Evolutionary conservation across 345 rosid species (phyloP).

Genomic region (Syzygium oleosum): DNA sequence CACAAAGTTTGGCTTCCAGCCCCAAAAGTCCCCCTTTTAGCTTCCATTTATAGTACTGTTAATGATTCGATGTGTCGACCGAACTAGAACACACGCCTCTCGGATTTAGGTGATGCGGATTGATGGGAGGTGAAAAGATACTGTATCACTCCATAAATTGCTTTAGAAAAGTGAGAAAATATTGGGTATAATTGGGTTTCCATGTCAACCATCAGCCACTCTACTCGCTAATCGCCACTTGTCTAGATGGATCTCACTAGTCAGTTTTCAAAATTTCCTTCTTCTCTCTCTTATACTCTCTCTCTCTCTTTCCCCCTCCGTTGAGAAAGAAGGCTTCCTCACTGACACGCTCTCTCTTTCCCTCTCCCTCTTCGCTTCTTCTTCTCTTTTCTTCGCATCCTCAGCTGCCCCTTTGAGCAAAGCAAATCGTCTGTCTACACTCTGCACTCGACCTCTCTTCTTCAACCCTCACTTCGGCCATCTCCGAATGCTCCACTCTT

Average conservation of each 20-base stretch:
- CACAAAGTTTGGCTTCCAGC: neutral
- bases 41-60: too few species aligned
- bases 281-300: too few species aligned
- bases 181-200: neutral
- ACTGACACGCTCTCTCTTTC: too few species aligned
- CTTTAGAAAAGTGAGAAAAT: neutral
- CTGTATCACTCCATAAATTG: too few species aligned
- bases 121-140: neutral
- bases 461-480: neutral
- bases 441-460: too few species aligned
- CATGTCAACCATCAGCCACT: neutral
- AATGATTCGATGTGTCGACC: too few species aligned
- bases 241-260: neutral
- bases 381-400: neutral
- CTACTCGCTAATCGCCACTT: neutral
- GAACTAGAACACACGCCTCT: too few species aligned
- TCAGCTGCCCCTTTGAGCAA: neutral
- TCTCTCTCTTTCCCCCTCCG: too few species aligned
- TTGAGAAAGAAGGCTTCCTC: slow-evolving; percentile 22
- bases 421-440: too few species aligned
- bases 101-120: too few species aligned
- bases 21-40: neutral
- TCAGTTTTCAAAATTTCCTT: neutral
- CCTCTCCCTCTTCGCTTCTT: neutral
- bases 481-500: slow-evolving; percentile 1